A percentile compares a stretch with the other conserved stretches of the same genome.
These are phyloP conservation scores for Ammopiptanthus mongolicus DNA, from an alignment of 306 rosid species.

Conservation along the genomic window DNA sequence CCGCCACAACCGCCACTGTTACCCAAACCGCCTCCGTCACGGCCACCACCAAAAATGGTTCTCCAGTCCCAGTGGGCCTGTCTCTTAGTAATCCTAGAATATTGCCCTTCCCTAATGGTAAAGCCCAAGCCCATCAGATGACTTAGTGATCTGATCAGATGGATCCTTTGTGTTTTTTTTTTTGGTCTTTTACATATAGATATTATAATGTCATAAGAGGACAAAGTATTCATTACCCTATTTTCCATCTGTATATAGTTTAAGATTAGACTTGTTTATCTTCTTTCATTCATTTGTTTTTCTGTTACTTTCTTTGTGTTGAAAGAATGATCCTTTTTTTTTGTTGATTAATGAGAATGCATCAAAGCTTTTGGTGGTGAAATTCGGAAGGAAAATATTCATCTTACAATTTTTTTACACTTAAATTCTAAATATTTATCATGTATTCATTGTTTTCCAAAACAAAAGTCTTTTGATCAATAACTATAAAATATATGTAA, in stretches of 20 bases:
- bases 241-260: background rate
- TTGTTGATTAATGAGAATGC: conserved; percentile 9
- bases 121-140: conserved; percentile 38
- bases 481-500: too few species aligned
- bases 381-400: background rate
- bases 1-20: background rate
- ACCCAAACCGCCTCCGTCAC: background rate
- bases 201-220: background rate
- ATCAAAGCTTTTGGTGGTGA: conserved; percentile 5
- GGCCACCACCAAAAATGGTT: background rate
- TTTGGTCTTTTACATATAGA: background rate
- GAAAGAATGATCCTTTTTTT: conserved; percentile 10
- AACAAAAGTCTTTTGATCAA: too few species aligned
- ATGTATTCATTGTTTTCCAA: too few species aligned
- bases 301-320: background rate
- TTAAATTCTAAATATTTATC: too few species aligned
- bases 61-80: background rate
- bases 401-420: too few species aligned
- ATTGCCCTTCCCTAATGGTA: conserved; percentile 22
- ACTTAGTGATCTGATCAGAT: conserved; percentile 28
- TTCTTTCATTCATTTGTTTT: background rate
- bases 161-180: background rate
- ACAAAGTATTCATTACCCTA: background rate
- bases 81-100: conserved; percentile 16
- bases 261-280: background rate